Evolutionary conservation across 768 basidiomycete genomes (phyloP).

Genomic region (Hemileccinum rubropunctum): DNA sequence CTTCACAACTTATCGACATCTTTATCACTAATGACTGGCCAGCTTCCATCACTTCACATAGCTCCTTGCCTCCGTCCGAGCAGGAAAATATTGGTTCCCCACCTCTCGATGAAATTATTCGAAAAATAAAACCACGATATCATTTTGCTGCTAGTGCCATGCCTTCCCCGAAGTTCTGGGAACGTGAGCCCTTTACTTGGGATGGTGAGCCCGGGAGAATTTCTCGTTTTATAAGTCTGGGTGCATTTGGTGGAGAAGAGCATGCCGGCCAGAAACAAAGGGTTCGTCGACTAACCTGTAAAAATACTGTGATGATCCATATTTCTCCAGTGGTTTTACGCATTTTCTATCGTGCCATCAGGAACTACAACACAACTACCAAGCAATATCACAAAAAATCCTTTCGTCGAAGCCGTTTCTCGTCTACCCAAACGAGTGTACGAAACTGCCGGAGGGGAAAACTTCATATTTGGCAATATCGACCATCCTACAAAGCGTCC

Average conservation of each 20-base stretch:
- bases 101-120: slow-evolving; percentile 63
- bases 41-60: slow-evolving; percentile 56
- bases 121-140: slow-evolving; percentile 77
- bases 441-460: slow-evolving; percentile 47
- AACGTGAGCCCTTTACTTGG: slow-evolving; percentile 91
- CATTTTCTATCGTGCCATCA: slow-evolving; percentile 77
- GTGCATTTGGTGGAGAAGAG: slow-evolving; percentile 74
- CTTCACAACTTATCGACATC: slow-evolving; percentile 73
- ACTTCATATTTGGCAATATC: slow-evolving; percentile 69
- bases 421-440: slow-evolving; percentile 53
- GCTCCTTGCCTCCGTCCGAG: slow-evolving; percentile 46
- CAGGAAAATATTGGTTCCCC: slow-evolving; percentile 45
- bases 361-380: slow-evolving; percentile 44
- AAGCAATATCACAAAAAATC: slow-evolving; percentile 67
- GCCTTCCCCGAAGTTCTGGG: slow-evolving; percentile 83
- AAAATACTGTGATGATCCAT: slow-evolving; percentile 8
- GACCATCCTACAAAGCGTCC: slow-evolving; percentile 56
- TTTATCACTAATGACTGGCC: slow-evolving; percentile 83
- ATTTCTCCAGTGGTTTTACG: slow-evolving; percentile 87
- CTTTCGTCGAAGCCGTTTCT: slow-evolving; percentile 47
- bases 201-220: slow-evolving; percentile 63
- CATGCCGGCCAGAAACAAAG: slow-evolving; percentile 73
- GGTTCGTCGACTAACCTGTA: slow-evolving; percentile 44
- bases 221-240: slow-evolving; percentile 78
- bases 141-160: slow-evolving; percentile 73